Evolutionary conservation across 257 asterid species (phyloP).

Genomic region (Penstemon barbatus): DNA sequence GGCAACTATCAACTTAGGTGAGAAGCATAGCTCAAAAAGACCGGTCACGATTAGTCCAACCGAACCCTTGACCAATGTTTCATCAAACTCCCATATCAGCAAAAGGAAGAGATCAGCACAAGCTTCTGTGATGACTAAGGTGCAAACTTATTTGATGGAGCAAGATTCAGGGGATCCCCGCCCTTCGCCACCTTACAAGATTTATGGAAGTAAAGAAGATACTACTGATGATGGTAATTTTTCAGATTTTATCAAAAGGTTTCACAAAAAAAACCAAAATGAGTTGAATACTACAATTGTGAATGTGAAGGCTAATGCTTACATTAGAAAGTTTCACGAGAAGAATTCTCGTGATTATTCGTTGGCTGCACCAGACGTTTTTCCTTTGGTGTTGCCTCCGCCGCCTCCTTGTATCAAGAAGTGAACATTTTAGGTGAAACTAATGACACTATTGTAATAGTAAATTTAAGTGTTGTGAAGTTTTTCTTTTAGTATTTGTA

Average conservation of each 20-base stretch:
- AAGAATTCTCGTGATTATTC: slow-evolving; percentile 23
- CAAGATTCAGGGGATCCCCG: slow-evolving; percentile 21
- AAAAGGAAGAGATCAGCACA: slow-evolving; percentile 21
- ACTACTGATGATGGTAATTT: slow-evolving; percentile 26
- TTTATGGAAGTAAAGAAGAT: background rate
- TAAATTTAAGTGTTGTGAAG: too few species aligned
- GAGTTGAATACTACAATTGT: slow-evolving; percentile 17
- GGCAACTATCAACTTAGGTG: slow-evolving; percentile 28
- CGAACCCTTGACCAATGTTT: background rate
- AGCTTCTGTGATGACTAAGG: slow-evolving; percentile 15
- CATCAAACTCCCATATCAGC: background rate
- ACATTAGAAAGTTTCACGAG: slow-evolving; percentile 28
- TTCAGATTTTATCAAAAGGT: slow-evolving; percentile 30
- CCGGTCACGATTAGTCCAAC: background rate
- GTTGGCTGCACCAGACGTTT: slow-evolving; percentile 9
- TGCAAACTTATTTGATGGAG: slow-evolving; percentile 27
- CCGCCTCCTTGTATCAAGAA: slow-evolving; percentile 17
- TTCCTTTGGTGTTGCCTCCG: slow-evolving; percentile 19
- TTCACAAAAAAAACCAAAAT: slow-evolving; percentile 27
- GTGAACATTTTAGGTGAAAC: background rate
- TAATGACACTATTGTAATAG: too few species aligned
- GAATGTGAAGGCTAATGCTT: slow-evolving; percentile 24
- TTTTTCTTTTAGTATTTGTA: too few species aligned
- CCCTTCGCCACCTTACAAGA: background rate
- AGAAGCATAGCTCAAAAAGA: slow-evolving; percentile 3